A percentile compares a stretch with the other conserved stretches of the same genome.
Conservation (phyloP, 2,329 filamentous ascomycete genomes). For the Ophiognomonia clavigignenti-juglandacearum region DNA sequence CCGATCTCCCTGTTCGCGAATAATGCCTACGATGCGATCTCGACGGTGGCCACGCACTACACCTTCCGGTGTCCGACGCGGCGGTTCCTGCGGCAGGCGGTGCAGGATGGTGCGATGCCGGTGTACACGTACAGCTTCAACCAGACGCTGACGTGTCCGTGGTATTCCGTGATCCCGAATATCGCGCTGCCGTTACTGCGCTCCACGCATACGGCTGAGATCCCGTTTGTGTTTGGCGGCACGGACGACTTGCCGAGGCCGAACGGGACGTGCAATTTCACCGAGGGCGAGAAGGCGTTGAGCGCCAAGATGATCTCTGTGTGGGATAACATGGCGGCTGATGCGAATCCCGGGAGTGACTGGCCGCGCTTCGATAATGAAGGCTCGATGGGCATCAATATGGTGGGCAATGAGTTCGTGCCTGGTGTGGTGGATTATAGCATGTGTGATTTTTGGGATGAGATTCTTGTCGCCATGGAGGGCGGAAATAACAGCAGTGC, state of each 20-base stretch:
- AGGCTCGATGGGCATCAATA: slow-evolving; percentile 6
- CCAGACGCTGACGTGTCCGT: slow-evolving; percentile 21
- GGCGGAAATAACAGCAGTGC: neutral
- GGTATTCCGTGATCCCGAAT: slow-evolving; percentile 17
- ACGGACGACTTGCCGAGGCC: slow-evolving; percentile 20
- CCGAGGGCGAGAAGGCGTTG: slow-evolving; percentile 17
- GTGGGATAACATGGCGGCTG: slow-evolving; percentile 23
- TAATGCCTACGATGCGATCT: slow-evolving; percentile 16
- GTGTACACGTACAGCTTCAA: slow-evolving; percentile 22
- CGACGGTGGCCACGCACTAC: slow-evolving; percentile 16
- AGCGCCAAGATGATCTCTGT: slow-evolving; percentile 20
- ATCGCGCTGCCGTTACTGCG: slow-evolving; percentile 17
- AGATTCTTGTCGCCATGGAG: neutral
- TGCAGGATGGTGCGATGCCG: slow-evolving; percentile 17
- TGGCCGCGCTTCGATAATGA: slow-evolving; percentile 7
- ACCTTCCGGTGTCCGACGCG: slow-evolving; percentile 20
- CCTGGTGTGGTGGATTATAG: slow-evolving; percentile 7
- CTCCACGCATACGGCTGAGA: slow-evolving; percentile 24
- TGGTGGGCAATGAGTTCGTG: neutral
- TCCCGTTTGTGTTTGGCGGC: slow-evolving; percentile 26
- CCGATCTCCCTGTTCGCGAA: slow-evolving; percentile 15
- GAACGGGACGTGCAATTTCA: slow-evolving; percentile 22
- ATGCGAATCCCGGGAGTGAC: slow-evolving; percentile 17
- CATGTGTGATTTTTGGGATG: slow-evolving; percentile 13
- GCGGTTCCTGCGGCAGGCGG: slow-evolving; percentile 15